These are phyloP conservation scores for Batkoa obscura DNA, from an alignment of 371 early-diverging fungal genomes.

Conservation along the genomic window DNA sequence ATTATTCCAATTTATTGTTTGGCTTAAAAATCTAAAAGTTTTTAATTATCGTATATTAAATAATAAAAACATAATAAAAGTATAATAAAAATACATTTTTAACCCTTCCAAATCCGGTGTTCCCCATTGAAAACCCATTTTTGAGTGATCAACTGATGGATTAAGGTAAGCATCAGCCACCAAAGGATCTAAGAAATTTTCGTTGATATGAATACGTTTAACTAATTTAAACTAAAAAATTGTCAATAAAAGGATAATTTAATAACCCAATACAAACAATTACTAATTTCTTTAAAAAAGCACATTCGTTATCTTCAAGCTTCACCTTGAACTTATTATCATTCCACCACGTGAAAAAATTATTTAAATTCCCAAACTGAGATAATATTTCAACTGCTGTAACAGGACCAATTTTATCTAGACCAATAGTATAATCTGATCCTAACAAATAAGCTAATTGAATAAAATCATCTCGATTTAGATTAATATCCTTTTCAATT, in stretches of 20 bases:
- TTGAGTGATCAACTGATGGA: conserved; percentile 56
- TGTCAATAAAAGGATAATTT: conserved; percentile 11
- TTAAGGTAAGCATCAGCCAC: conserved; percentile 60
- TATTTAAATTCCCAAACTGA: conserved; percentile 31
- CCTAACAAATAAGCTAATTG: conserved; percentile 83
- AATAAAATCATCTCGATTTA: conserved; percentile 56
- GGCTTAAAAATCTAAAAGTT: conserved; percentile 18
- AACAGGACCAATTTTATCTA: conserved; percentile 87
- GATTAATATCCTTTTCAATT: conserved; percentile 42
- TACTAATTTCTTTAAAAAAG: conserved; percentile 29
- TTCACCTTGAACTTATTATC: conserved; percentile 14
- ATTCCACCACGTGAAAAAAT: conserved; percentile 44
- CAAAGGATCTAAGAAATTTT: conserved; percentile 54
- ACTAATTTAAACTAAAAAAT: conserved; percentile 23
- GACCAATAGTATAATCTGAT: conserved; percentile 96
- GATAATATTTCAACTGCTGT: conserved; percentile 73
- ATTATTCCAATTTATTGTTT: conserved; percentile 24
- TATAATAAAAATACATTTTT: conserved; percentile 18
- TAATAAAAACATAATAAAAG: neutral
- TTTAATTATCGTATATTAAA: too few species aligned
- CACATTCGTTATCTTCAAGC: conserved; percentile 26
- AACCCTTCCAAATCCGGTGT: conserved; percentile 61
- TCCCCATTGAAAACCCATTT: conserved; percentile 59
- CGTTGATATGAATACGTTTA: conserved; percentile 32
- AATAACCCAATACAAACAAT: conserved; percentile 9